Percentiles rank a stretch among this genome's conserved stretches.
Evolutionary conservation across 2,329 filamentous ascomycete genomes (phyloP).

Genomic region (Thermoascus crustaceus): DNA sequence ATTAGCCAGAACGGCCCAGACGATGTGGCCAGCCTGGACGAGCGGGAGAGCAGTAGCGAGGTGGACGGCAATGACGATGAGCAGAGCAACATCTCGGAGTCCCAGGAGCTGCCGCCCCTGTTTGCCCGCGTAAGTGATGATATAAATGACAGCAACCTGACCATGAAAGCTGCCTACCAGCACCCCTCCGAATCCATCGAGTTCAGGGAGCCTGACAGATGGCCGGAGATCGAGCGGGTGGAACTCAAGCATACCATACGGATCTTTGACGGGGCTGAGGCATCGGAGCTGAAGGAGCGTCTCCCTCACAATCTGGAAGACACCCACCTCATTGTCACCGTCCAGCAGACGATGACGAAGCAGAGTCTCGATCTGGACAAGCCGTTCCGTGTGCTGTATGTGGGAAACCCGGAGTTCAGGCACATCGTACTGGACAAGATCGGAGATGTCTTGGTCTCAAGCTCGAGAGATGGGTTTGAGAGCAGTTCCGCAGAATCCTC

Average conservation of each 20-base stretch:
- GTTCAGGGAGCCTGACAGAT: slow-evolving; percentile 35
- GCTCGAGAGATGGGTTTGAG: slow-evolving; percentile 24
- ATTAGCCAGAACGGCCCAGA: slow-evolving; percentile 35
- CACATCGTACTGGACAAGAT: slow-evolving; percentile 40
- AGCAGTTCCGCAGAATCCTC: slow-evolving; percentile 33
- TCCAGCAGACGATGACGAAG: slow-evolving; percentile 38
- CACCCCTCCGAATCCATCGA: slow-evolving; percentile 31
- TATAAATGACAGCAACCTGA: slow-evolving; percentile 29
- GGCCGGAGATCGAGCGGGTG: slow-evolving; percentile 31
- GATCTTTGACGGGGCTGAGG: slow-evolving; percentile 25
- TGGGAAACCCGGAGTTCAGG: slow-evolving; percentile 32
- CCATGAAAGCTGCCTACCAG: slow-evolving; percentile 24
- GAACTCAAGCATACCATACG: slow-evolving; percentile 36
- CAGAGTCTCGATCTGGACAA: slow-evolving; percentile 31
- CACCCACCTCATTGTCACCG: slow-evolving; percentile 29
- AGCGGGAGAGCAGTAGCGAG: slow-evolving; percentile 30
- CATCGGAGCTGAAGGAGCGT: slow-evolving; percentile 19
- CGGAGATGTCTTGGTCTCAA: slow-evolving; percentile 39
- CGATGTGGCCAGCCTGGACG: slow-evolving; percentile 38
- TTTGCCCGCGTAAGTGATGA: slow-evolving; percentile 20
- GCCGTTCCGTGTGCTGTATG: slow-evolving; percentile 38
- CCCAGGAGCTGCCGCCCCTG: slow-evolving; percentile 21
- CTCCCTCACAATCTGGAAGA: slow-evolving; percentile 20
- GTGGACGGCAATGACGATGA: slow-evolving; percentile 25
- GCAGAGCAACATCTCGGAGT: slow-evolving; percentile 20